Evolutionary conservation across 768 basidiomycete genomes (phyloP), one percentile per base, ranked within the genome.

Genomic region (Butyriboletus loyo): DNA sequence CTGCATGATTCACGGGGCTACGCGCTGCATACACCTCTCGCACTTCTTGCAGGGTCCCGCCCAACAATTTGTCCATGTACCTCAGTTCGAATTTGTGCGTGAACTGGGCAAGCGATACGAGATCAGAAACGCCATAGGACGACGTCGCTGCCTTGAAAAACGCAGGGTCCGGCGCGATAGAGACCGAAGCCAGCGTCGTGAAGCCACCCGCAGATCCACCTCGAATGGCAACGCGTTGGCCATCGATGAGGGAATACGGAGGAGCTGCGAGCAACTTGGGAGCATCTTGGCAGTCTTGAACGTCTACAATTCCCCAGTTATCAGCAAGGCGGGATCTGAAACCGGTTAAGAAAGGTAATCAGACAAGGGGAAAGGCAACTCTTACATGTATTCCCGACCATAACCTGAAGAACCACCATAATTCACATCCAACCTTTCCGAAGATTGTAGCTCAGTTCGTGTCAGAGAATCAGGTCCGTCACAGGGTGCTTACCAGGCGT

Each of bases 171-270:
- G 69, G 74, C 11, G 75, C 74, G 28, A 68, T 62, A 48, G 74
- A 74, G 10, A 83, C 66, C 10, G 76, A 58, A 0, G 72, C 74
- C 31, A 93, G 78, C 6, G 77, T 75, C 2, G 87, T 89, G 66
- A 76, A 89, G 0, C 90, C 90, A 2, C 90, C 89, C 5, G 88
- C 79, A 13, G 86, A 88, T 0, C 80, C 75, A 0, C 90, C 91
- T 3, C 86, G 82, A 54, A 92, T 84, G 17, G 82, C 80, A 5
- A 81, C 74, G 8, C 89, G 84, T 44, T 78, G 68, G 2, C 73
- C 69, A 55, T 93, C 90, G 49, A 88, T 76, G 58, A 85, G 78
- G 9, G 76, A 72, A 62, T 80, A 67, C 0, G 77, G 75, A 1
- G 66, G 56, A 4, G 63, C 52, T 14, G 81, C 73, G 34, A 90